Evolutionary conservation across 148 eudicot genomes (phyloP).

Genomic region (Diospyros kaki): DNA sequence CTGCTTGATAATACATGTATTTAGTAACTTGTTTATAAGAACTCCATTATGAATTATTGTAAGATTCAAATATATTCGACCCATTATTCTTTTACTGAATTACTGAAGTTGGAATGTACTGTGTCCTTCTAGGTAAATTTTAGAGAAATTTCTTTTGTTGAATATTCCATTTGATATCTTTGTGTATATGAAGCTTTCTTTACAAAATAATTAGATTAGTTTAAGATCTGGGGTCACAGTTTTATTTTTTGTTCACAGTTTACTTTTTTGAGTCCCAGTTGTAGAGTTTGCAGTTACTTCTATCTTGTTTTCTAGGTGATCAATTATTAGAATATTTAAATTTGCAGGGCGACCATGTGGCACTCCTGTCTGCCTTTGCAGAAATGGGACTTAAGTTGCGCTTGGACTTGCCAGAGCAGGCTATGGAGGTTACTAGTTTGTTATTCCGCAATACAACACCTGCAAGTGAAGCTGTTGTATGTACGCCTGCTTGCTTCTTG

Average conservation of each 20-base stretch:
- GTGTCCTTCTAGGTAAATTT: background rate
- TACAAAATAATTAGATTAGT: background rate
- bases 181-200: background rate
- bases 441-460: constrained; percentile 86
- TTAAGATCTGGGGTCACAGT: background rate
- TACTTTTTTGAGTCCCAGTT: background rate
- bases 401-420: constrained; percentile 93
- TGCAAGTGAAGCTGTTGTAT: constrained; percentile 76
- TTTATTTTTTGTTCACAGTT: background rate
- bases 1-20: no score
- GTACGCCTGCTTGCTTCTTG: constrained; percentile 18
- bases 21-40: no score
- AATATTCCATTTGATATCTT: background rate
- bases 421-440: constrained; percentile 81
- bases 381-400: constrained; percentile 98
- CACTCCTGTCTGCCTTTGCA: constrained; percentile 89
- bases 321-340: constrained; percentile 1
- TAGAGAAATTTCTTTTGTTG: background rate
- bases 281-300: background rate
- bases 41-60: background rate
- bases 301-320: background rate
- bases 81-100: background rate
- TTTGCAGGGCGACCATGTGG: constrained; percentile 95
- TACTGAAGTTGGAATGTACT: background rate
- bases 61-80: background rate